Evolutionary conservation across 441 rosid species (phyloP), one percentile per base, ranked within the genome.

Genomic region (Brassica hybrid): DNA sequence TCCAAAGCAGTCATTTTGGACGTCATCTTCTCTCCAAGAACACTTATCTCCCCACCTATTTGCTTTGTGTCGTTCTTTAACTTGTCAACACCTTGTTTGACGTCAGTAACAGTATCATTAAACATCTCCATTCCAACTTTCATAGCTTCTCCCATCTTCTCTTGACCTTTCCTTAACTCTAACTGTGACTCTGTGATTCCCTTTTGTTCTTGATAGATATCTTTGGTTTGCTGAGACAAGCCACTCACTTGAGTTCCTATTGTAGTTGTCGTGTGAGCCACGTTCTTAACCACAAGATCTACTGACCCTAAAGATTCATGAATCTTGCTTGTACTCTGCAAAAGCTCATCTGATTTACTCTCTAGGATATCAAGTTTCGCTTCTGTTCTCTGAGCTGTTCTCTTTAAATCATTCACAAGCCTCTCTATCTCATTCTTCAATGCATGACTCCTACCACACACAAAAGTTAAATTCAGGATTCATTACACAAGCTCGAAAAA

Each of bases 401-500:
- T 76, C 67, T 67, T 89, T 71, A 94, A 75, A 13, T 91, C 95
- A 77, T 87, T 94, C 80, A 90, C 95, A 76, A 92, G 79, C 72
- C 92, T 89, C 84, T 92, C 95, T 25, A 79, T 70, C 10, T 84
- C 83, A 64, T 77, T 76, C 81, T 90, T 90, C 63, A 43, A 13
- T 12, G 52, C 52, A 4, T 43, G 52, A 43, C 52, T 43, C 52
- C 52, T 43, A 43, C 6, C 52, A 38, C 52, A 38, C 52, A 43
- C 48, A 12, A 11, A 43, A 43, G 14, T 43, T 43, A 2, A 19
- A 54, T 2, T 65, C 13, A 68, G 17, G 18, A 65, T 9, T 16
- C n/a, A 75, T 6, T 50, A 3, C 17, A 1, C 12, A 60, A 54
- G n/a, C 25, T 41, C 1, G 4, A 61, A 7, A 11, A 23, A 9